Base-by-base conservation (phyloP, 140 eudicot species). In the Senecio squalidus region DNA sequence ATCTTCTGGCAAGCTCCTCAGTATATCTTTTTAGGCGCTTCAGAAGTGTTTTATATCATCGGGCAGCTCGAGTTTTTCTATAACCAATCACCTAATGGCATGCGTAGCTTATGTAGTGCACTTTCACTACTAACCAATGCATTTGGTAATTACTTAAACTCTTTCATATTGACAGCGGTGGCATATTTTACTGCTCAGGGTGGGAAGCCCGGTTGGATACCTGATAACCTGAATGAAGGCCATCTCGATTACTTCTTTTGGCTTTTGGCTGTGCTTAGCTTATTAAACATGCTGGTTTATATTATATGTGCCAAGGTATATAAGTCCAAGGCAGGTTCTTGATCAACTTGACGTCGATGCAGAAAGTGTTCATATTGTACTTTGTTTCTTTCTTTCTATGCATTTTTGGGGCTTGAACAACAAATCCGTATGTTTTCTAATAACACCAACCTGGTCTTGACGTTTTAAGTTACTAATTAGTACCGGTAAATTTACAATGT, bases 251-350 rank as follows among this genome's bases (percentile, higher is more conserved):
- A 14, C 20, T 50, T 50, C 16, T 24, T 50, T 25, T 50, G 56
- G 56, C 56, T 50, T 50, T 50, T 50, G 56, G 56, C 56, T 22
- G 56, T 30, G n/a, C 20, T 50, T 50, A 50, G 56, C 33, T 50
- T 50, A 0, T 50, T 50, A 11, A 50, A 50, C 20, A 23, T 50
- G 34, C 15, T 25, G 20, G 9, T 50, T 24, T 50, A 25, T 14
- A 23, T 50, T 2, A 9, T 23, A 3, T 50, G 34, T 50, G 57
- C 57, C 36, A 25, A 25, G 57, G 1, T 50, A 25, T 50, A 50
- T 14, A 50, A 50, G 57, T 50, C 34, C 4, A 50, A 50, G 10
- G 50, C 50, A 21, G 50, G 21, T n/a, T 44, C 21, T 3, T n/a
- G 43, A 46, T 18, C 27, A 16, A 6, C 11, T 16, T 46, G 2